Evolutionary conservation across 306 rosid species (phyloP).

Genomic region (Pyrus pyrifolia): DNA sequence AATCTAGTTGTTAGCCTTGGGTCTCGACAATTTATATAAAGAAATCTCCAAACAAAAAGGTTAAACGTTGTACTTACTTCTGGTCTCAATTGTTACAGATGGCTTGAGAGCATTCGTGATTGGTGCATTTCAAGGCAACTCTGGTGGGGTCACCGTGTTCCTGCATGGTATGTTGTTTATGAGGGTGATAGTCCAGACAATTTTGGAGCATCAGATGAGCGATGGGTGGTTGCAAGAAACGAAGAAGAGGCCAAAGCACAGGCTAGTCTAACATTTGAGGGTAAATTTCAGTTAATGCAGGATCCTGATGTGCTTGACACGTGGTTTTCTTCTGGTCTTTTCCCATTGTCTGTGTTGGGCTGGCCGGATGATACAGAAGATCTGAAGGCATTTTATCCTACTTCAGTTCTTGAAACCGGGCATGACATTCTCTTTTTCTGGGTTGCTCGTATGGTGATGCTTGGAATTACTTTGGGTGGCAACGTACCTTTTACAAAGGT

Average conservation of each 20-base stretch:
- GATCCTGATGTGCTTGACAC: conserved; percentile 99
- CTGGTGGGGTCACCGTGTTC: conserved; percentile 98
- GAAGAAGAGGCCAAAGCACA: conserved; percentile 62
- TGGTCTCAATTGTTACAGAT: conserved; percentile 43
- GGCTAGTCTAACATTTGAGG: conserved; percentile 45
- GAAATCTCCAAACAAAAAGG: not conserved
- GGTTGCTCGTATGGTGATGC: conserved; percentile 99
- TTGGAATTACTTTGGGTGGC: conserved; percentile 79
- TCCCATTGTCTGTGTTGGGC: conserved; percentile 85
- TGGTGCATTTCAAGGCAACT: conserved; percentile 97
- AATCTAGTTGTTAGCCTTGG: not conserved
- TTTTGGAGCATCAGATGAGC: conserved; percentile 63
- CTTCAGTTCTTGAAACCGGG: conserved; percentile 95
- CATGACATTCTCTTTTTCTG: conserved; percentile 93
- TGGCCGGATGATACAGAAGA: conserved; percentile 92
- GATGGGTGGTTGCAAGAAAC: conserved; percentile 83
- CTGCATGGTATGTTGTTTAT: conserved; percentile 80
- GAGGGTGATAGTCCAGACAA: conserved; percentile 68
- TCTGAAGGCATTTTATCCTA: conserved; percentile 83
- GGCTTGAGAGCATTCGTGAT: conserved; percentile 90
- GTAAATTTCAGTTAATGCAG: conserved; percentile 52
- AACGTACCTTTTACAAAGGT: conserved; percentile 77
- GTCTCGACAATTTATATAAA: not conserved
- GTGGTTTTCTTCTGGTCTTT: conserved; percentile 96
- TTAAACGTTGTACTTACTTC: not conserved